These are phyloP conservation scores for Tulasnella sp. DNA, from an alignment of 768 basidiomycete genomes.

Conservation along the genomic window DNA sequence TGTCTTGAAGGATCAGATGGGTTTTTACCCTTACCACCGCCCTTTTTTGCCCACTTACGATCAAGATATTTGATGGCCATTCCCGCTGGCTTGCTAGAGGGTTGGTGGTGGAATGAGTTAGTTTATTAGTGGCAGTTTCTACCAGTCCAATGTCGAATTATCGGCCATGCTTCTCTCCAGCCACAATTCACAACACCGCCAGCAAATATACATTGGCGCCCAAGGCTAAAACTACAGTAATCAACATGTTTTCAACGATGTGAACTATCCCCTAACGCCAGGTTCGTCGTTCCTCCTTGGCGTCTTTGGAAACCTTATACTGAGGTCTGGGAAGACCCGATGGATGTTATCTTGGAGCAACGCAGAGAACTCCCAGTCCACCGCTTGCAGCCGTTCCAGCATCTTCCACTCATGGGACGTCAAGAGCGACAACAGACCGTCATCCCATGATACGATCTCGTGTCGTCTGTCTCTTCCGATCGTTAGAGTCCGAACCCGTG, in stretches of 20 bases:
- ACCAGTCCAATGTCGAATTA: background rate
- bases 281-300: too few relatives aligned
- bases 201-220: background rate
- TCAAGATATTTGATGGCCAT: slow-evolving; percentile 83
- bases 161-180: background rate
- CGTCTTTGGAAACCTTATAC: too few relatives aligned
- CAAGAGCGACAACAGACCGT: too few relatives aligned
- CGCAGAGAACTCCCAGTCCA: too few relatives aligned
- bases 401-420: too few relatives aligned
- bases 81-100: background rate
- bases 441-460: too few relatives aligned
- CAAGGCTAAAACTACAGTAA: background rate
- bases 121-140: background rate
- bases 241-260: background rate
- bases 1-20: slow-evolving; percentile 26
- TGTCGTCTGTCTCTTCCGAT: too few relatives aligned
- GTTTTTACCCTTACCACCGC: background rate
- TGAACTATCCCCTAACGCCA: too few relatives aligned
- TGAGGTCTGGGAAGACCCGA: too few relatives aligned
- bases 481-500: too few relatives aligned
- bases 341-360: too few relatives aligned
- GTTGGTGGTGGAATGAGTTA: background rate
- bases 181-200: background rate
- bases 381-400: too few relatives aligned
- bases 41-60: slow-evolving; percentile 37